Evolutionary conservation across 495 filamentous ascomycete species (phyloP).

Genomic region (Penicillium chermesinum): DNA sequence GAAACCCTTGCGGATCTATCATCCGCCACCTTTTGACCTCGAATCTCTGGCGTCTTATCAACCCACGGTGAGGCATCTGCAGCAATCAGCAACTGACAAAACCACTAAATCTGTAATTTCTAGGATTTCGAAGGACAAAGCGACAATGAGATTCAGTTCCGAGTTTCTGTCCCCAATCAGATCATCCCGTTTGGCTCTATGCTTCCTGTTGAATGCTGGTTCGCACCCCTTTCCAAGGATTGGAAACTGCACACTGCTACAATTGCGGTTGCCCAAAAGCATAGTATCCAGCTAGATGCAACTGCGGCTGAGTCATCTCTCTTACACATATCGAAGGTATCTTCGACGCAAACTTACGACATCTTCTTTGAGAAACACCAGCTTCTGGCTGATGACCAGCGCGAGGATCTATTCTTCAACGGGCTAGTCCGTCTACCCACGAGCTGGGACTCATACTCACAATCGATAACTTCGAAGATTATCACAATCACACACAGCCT

Average conservation of each 20-base stretch:
- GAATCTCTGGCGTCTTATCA: conserved; percentile 3
- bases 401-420: conserved; percentile 11
- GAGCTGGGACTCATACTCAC: conserved; percentile 12
- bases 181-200: conserved; percentile 15
- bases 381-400: neutral
- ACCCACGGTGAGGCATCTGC: conserved; percentile 5
- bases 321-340: conserved; percentile 8
- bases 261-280: conserved; percentile 11
- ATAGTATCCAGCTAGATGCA: conserved; percentile 13
- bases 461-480: conserved; percentile 8
- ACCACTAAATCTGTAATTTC: too few species aligned
- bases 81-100: too few species aligned
- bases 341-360: conserved; percentile 7
- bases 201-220: conserved; percentile 15
- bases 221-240: conserved; percentile 10
- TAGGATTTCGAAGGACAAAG: conserved; percentile 7
- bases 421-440: conserved; percentile 10
- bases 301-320: conserved; percentile 17
- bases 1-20: conserved; percentile 10
- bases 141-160: conserved; percentile 14
- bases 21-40: neutral
- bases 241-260: conserved; percentile 4
- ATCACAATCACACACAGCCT: conserved; percentile 18
- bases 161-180: conserved; percentile 11
- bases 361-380: neutral